These are phyloP conservation scores for Debaryomycetaceae sp. DNA, from an alignment of 1,139 yeast genomes.

Conservation along the genomic window DNA sequence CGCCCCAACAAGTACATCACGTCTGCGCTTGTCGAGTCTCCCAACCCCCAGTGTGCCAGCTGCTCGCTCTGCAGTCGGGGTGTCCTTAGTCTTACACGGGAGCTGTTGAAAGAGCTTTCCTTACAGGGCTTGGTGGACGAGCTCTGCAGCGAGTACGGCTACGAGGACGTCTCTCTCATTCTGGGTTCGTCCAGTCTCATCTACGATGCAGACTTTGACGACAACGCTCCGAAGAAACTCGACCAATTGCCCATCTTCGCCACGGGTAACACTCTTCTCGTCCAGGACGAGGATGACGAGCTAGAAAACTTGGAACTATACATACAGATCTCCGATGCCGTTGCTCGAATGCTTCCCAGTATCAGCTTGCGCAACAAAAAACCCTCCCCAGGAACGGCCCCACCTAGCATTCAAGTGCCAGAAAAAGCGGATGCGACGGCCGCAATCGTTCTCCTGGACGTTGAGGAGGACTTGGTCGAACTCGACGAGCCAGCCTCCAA, in stretches of 20 bases:
- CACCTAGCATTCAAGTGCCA: conserved; percentile 3
- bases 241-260: conserved; percentile 49
- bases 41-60: conserved; percentile 68
- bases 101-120: conserved; percentile 12
- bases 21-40: conserved; percentile 56
- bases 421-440: conserved; percentile 9
- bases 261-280: conserved; percentile 58
- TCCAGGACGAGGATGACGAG: conserved; percentile 76
- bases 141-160: conserved; percentile 48
- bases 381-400: not conserved
- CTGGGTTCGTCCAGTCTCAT: conserved; percentile 59
- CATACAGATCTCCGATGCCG: conserved; percentile 27
- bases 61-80: conserved; percentile 63
- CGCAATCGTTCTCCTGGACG: conserved; percentile 7
- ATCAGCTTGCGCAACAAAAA: not conserved
- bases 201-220: conserved; percentile 88
- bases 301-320: conserved; percentile 70
- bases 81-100: conserved; percentile 18
- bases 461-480: conserved; percentile 5
- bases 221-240: conserved; percentile 53
- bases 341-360: not conserved
- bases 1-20: conserved; percentile 68
- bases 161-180: conserved; percentile 60
- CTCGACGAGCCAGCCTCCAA: conserved; percentile 17
- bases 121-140: conserved; percentile 45